Base-by-base conservation (phyloP, 768 basidiomycete species). In the Postia placenta region DNA sequence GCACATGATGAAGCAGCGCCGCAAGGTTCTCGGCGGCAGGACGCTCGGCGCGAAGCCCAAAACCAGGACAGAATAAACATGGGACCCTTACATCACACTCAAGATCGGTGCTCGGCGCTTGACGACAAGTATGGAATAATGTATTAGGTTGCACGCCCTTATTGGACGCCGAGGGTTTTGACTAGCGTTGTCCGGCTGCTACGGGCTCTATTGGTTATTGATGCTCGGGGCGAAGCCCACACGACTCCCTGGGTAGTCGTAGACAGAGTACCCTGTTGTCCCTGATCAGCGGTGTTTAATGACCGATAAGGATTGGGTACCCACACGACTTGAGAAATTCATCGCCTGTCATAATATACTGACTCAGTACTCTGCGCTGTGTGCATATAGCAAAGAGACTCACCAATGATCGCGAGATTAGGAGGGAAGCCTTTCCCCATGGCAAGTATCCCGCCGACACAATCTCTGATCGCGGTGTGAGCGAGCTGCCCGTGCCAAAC, bases 301-400 rank as follows among this genome's bases (percentile, higher is more conserved):
- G 19, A 14, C 23, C 47, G 26, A 42, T 54, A 49, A 56, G 51
- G 42, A 38, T 2, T 17, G 36, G 24, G 39, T 23, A 68, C 79
- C 60, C 51, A 80, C 84, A 86, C 9, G 78, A 81, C 66, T 85
- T 86, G 40, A 85, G 59, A 57, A 86, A 84, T 55, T 73, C 75
- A 60, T 76, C 81, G 1, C 80, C 76, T 76, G 51, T 20, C 40
- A 42, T 20, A n/a, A n/a, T n/a, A n/a, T n/a, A n/a, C n/a, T n/a
- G n/a, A n/a, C n/a, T n/a, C n/a, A n/a, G n/a, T n/a, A n/a, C n/a
- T n/a, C n/a, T n/a, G n/a, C n/a, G n/a, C n/a, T n/a, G n/a, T n/a
- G n/a, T n/a, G n/a, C n/a, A n/a, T n/a, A 35, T 14, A 7, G 20
- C 45, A 35, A 23, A 14, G 37, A 22, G 52, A 50, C 67, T 42